A percentile compares a stretch with the other conserved stretches of the same genome.
Evolutionary conservation across 1,139 yeast genomes (phyloP).

Genomic region (Saccharomyces hybrid): DNA sequence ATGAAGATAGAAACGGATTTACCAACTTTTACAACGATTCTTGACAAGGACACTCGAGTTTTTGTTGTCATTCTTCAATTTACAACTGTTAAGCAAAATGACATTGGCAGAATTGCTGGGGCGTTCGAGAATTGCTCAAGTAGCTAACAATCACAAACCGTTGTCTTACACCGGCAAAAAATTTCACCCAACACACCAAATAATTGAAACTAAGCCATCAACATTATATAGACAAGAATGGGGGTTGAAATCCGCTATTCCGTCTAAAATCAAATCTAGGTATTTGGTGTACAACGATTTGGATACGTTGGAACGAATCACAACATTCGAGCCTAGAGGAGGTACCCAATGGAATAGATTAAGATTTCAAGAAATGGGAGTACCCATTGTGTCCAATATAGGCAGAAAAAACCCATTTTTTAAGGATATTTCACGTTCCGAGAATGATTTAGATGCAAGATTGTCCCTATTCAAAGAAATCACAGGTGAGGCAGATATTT

Average conservation of each 20-base stretch:
- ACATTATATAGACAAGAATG: slow-evolving; percentile 51
- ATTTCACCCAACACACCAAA: slow-evolving; percentile 46
- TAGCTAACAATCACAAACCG: slow-evolving; percentile 19
- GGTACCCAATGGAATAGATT: slow-evolving; percentile 43
- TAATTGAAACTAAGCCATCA: slow-evolving; percentile 50
- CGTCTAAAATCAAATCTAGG: slow-evolving; percentile 41
- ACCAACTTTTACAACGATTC: no score
- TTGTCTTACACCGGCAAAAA: slow-evolving; percentile 16
- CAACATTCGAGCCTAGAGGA: slow-evolving; percentile 44
- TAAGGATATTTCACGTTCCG: slow-evolving; percentile 20
- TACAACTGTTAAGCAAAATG: background rate
- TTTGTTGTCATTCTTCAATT: no score
- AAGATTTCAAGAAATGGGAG: slow-evolving; percentile 48
- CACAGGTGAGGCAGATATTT: background rate
- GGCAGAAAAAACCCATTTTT: slow-evolving; percentile 32
- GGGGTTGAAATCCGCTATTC: slow-evolving; percentile 56
- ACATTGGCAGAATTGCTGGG: slow-evolving; percentile 19
- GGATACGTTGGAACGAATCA: slow-evolving; percentile 47
- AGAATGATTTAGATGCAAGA: slow-evolving; percentile 11
- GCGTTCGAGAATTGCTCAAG: slow-evolving; percentile 26
- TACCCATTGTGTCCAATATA: slow-evolving; percentile 28
- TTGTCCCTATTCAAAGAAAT: slow-evolving; percentile 5
- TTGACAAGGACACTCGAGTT: no score
- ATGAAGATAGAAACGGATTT: no score
- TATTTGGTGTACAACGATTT: slow-evolving; percentile 44